Evolutionary conservation across 2,329 filamentous ascomycete species (phyloP).

Genomic region (Alternaria arbusti): DNA sequence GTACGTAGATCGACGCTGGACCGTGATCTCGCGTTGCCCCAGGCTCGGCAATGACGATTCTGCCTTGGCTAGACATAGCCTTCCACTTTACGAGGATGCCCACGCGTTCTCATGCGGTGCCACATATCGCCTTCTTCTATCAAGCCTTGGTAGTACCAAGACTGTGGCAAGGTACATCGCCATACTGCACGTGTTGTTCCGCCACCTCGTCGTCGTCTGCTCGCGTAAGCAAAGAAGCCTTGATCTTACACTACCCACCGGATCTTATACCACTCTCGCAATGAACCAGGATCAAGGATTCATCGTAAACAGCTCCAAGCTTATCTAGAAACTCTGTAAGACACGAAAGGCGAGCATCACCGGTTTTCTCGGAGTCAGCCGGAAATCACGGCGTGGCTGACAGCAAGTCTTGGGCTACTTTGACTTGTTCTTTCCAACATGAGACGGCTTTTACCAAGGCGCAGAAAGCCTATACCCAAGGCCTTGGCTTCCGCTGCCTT

Average conservation of each 20-base stretch:
- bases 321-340: not conserved
- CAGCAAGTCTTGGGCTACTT: not conserved
- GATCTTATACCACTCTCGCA: not conserved
- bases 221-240: not conserved
- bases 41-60: constrained; percentile 22
- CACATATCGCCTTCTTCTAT: not conserved
- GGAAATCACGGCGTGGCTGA: not conserved
- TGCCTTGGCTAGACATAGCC: constrained; percentile 16
- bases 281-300: not conserved
- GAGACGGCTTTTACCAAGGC: not conserved
- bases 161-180: not conserved
- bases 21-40: constrained; percentile 12
- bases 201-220: not conserved
- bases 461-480: not conserved
- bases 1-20: constrained; percentile 7
- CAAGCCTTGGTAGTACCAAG: not conserved
- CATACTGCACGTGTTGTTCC: not conserved
- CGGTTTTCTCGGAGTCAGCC: not conserved
- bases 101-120: not conserved
- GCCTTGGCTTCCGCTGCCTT: constrained; percentile 1
- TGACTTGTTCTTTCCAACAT: not conserved
- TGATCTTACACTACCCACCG: not conserved
- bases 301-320: not conserved
- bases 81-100: not conserved
- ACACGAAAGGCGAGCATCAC: not conserved